These are phyloP conservation scores for Tetrapisispora namnaoensis DNA, from an alignment of 805 yeast genomes.

Conservation along the genomic window DNA sequence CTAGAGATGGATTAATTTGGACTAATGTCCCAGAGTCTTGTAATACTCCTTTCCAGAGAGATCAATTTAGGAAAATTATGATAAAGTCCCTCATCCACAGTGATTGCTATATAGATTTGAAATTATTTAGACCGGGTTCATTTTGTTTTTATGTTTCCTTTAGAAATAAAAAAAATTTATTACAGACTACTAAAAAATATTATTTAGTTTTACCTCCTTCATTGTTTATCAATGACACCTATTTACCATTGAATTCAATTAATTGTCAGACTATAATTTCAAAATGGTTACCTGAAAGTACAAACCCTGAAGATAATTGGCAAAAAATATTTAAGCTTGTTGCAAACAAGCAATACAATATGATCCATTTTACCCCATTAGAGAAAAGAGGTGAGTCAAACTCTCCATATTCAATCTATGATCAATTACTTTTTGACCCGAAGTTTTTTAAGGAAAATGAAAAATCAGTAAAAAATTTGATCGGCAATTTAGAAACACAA, in stretches of 20 bases:
- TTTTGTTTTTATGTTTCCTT: slow-evolving; percentile 66
- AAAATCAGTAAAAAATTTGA: slow-evolving; percentile 44
- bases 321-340: slow-evolving; percentile 50
- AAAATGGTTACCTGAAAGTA: slow-evolving; percentile 70
- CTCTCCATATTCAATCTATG: slow-evolving; percentile 88
- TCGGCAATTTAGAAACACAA: slow-evolving; percentile 39
- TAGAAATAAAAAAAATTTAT: slow-evolving; percentile 27
- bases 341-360: slow-evolving; percentile 73
- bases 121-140: slow-evolving; percentile 66
- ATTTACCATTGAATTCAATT: slow-evolving; percentile 65
- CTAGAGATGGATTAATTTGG: slow-evolving; percentile 62
- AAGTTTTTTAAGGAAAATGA: slow-evolving; percentile 41
- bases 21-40: slow-evolving; percentile 55
- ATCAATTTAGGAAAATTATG: slow-evolving; percentile 41
- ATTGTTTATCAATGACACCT: slow-evolving; percentile 44
- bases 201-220: slow-evolving; percentile 78
- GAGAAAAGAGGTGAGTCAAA: slow-evolving; percentile 83
- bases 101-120: slow-evolving; percentile 52
- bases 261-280: slow-evolving; percentile 80
- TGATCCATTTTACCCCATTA: slow-evolving; percentile 93
- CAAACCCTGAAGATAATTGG: slow-evolving; percentile 59
- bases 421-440: slow-evolving; percentile 74
- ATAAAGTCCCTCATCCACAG: slow-evolving; percentile 51
- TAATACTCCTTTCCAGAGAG: slow-evolving; percentile 42
- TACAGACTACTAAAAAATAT: slow-evolving; percentile 46